Evolutionary conservation across 1,139 yeast genomes (phyloP), one percentile per base, ranked within the genome.

Genomic region (Magnusiomyces sp.): DNA sequence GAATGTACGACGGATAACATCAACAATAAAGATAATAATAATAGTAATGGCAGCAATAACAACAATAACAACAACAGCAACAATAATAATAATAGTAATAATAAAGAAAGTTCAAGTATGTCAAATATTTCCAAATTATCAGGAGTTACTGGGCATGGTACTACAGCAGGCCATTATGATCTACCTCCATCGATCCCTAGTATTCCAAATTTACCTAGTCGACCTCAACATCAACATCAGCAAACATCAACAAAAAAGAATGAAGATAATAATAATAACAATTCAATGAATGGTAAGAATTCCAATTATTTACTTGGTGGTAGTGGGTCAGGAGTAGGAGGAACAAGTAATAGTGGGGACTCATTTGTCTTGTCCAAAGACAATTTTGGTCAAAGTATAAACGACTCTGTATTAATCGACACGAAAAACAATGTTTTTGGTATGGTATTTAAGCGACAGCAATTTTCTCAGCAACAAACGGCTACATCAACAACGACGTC

Each of bases 171-270:
- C 5, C 5, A 16, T 34, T 9, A n/a, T n/a, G 38, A 34, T 34
- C 10, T 34, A 59, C 1, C 62, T 60, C 37, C 52, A 56, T 11
- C 56, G 19, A 44, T 9, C 7, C 29, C 29, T 23, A 23, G 29
- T 23, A 23, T 23, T 23, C 29, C 29, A 23, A 23, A 23, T 7
- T 23, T 23, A 7, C 29, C 29, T 5, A 23, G 29, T 7, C 29
- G 29, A 23, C 29, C 29, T 23, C 29, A 23, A 23, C 29, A 23
- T 7, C 29, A 23, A 23, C 29, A 23, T 23, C 29, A 23, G 7
- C 29, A 23, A 23, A 43, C 49, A 32, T 45, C 3, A 40, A 37
- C 20, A 50, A 51, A 32, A 44, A 41, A 19, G 52, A 55, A 36
- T 17, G 45, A 38, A 14, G 23, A 14, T 5, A n/a, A 19, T 7